phyloP scores from a whole-genome alignment of 768 basidiomycete species.

The Baorangia bicolor region DNA sequence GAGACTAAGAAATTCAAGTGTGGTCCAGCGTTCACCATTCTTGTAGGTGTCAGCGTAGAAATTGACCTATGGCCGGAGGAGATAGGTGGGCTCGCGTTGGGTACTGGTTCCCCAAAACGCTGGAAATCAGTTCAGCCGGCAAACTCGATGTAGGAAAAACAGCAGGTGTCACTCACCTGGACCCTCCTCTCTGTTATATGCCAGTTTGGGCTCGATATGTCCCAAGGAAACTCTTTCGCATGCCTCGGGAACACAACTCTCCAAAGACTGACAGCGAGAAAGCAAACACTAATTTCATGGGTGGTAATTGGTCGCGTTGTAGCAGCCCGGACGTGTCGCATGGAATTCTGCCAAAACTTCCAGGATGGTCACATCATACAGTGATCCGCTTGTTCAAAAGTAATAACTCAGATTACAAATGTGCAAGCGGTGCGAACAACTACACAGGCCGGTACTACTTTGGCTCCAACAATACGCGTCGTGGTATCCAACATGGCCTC shows the following conservation, averaged over 20 bases:
- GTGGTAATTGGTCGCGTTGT: no score
- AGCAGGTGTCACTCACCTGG: neutral
- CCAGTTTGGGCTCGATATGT: neutral
- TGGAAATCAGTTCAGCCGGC: neutral
- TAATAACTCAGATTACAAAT: no score
- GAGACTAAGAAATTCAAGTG: neutral
- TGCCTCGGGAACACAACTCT: neutral
- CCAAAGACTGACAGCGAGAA: no score
- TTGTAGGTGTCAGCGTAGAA: no score
- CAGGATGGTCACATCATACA: no score
- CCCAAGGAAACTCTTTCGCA: neutral
- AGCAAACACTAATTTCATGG: no score
- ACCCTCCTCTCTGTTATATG: neutral
- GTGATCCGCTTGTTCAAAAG: no score
- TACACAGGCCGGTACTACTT: neutral
- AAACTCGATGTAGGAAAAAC: neutral
- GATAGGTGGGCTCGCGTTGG: neutral
- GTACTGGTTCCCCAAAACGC: neutral
- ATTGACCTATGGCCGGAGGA: neutral
- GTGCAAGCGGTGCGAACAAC: neutral
- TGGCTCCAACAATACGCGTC: neutral
- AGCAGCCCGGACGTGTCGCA: no score
- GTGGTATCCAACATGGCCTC: constrained; percentile 11
- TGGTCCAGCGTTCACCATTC: neutral
- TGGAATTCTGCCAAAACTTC: no score